Evolutionary conservation across 345 rosid species (phyloP).

Genomic region (Theobroma cacao): DNA sequence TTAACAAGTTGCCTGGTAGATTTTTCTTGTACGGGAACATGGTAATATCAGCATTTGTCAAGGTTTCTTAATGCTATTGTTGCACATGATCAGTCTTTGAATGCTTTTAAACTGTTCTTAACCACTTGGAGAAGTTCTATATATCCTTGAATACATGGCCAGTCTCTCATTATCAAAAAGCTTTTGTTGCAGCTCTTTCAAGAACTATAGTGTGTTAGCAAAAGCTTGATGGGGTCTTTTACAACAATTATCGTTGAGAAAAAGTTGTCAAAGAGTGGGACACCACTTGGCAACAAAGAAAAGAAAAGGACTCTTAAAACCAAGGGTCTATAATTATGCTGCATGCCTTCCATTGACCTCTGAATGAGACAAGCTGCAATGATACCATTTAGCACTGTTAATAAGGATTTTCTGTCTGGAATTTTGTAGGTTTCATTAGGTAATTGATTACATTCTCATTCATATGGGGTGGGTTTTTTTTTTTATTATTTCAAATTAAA

Average conservation of each 20-base stretch:
- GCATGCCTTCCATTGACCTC: slow-evolving; percentile 7
- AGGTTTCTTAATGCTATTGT: no score
- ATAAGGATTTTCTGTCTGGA: slow-evolving; percentile 5
- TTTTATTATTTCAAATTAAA: slow-evolving; percentile 14
- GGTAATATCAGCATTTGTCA: neutral
- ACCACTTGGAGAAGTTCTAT: no score
- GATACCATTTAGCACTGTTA: neutral
- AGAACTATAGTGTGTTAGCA: neutral
- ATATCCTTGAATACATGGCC: no score
- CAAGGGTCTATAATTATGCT: slow-evolving; percentile 1
- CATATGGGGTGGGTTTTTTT: neutral
- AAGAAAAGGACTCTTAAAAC: neutral
- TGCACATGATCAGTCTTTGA: no score
- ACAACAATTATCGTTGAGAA: neutral
- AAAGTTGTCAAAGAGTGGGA: slow-evolving; percentile 6
- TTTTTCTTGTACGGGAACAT: no score
- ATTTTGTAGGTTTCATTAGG: slow-evolving; percentile 7
- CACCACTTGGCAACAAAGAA: neutral
- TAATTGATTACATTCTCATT: slow-evolving; percentile 7
- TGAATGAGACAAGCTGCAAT: slow-evolving; percentile 20
- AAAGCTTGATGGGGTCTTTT: neutral
- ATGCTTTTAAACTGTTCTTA: no score
- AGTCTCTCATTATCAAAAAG: no score
- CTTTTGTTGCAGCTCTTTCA: neutral
- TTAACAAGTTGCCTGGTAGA: no score